A percentile compares a stretch with the other conserved stretches of the same genome.
Evolutionary conservation across 768 basidiomycete genomes (phyloP).

Genomic region (Chalciporus pseudorubinellus): DNA sequence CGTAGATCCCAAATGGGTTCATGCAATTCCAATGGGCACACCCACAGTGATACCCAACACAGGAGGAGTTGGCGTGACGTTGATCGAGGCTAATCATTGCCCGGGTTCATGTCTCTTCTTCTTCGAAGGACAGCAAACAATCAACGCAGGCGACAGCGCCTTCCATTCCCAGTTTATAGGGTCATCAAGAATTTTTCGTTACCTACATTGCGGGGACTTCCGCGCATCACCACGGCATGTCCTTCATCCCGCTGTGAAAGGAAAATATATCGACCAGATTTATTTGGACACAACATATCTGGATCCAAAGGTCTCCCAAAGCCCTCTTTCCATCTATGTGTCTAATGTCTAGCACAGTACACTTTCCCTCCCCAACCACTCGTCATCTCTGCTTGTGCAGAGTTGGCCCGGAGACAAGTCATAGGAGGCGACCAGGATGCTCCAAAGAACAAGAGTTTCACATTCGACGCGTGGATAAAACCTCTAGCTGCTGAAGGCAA

Average conservation of each 20-base stretch:
- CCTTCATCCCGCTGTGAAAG: slow-evolving; percentile 77
- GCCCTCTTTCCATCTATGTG: background rate
- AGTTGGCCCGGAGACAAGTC: slow-evolving; percentile 63
- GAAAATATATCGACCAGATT: slow-evolving; percentile 79
- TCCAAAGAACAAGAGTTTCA: slow-evolving; percentile 27
- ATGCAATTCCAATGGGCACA: slow-evolving; percentile 78
- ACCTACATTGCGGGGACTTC: slow-evolving; percentile 95
- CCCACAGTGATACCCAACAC: slow-evolving; percentile 77
- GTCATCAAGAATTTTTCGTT: slow-evolving; percentile 68
- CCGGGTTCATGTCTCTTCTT: slow-evolving; percentile 94
- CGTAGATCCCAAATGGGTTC: slow-evolving; percentile 87
- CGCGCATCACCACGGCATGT: slow-evolving; percentile 87
- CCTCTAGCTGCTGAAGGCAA: slow-evolving; percentile 15
- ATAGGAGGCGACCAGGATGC: slow-evolving; percentile 33
- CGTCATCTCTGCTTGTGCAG: slow-evolving; percentile 90
- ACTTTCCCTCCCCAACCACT: slow-evolving; percentile 94
- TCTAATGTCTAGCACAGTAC: slow-evolving; percentile 49
- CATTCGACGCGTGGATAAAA: slow-evolving; percentile 55
- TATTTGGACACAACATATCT: slow-evolving; percentile 98
- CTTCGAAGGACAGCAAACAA: slow-evolving; percentile 89
- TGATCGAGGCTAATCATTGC: slow-evolving; percentile 99
- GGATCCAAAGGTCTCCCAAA: slow-evolving; percentile 65
- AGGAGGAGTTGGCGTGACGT: slow-evolving; percentile 82
- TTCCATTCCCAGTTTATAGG: slow-evolving; percentile 74
- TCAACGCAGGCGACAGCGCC: slow-evolving; percentile 81